phyloP scores from a whole-genome alignment of 805 yeast genomes.

The Myxozyma monticola region DNA sequence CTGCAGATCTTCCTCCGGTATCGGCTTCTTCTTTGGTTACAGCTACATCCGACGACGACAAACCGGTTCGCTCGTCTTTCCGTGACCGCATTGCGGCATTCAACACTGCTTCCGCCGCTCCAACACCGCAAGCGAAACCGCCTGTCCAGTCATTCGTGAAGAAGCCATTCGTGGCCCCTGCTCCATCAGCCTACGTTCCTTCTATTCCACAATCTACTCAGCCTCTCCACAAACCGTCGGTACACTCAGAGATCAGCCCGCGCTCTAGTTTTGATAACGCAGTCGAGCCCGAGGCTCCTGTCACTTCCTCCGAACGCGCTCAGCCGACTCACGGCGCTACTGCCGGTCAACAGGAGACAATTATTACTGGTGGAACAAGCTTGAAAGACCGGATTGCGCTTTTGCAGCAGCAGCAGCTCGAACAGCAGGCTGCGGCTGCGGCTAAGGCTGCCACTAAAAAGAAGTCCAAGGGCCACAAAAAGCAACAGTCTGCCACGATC shows the following conservation, averaged over 20 bases:
- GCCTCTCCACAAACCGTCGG: not conserved
- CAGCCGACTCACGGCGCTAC: slow-evolving; percentile 8
- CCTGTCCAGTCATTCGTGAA: slow-evolving; percentile 52
- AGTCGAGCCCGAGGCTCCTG: not conserved
- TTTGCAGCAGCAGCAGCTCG: slow-evolving; percentile 76
- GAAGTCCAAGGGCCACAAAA: slow-evolving; percentile 18
- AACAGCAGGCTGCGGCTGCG: slow-evolving; percentile 56
- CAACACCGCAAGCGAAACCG: slow-evolving; percentile 44
- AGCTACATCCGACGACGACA: not conserved
- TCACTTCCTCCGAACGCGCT: slow-evolving; percentile 8
- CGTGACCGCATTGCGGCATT: slow-evolving; percentile 53
- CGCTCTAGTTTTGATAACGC: slow-evolving; percentile 9
- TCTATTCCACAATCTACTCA: slow-evolving; percentile 15
- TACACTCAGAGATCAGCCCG: not conserved
- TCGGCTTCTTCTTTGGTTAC: not conserved
- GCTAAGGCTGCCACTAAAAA: slow-evolving; percentile 10
- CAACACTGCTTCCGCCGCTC: slow-evolving; percentile 45
- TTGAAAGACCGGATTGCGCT: slow-evolving; percentile 83
- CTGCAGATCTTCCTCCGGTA: not conserved
- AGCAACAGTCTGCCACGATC: slow-evolving; percentile 2
- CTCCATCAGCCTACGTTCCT: slow-evolving; percentile 44
- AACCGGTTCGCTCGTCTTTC: slow-evolving; percentile 39
- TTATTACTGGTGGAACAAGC: slow-evolving; percentile 48
- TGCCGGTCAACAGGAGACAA: slow-evolving; percentile 19
- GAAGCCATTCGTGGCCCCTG: slow-evolving; percentile 58